Evolutionary conservation across 768 basidiomycete species (phyloP), one percentile per base, ranked within the genome.

Genomic region (Leccinum pellstonianum): DNA sequence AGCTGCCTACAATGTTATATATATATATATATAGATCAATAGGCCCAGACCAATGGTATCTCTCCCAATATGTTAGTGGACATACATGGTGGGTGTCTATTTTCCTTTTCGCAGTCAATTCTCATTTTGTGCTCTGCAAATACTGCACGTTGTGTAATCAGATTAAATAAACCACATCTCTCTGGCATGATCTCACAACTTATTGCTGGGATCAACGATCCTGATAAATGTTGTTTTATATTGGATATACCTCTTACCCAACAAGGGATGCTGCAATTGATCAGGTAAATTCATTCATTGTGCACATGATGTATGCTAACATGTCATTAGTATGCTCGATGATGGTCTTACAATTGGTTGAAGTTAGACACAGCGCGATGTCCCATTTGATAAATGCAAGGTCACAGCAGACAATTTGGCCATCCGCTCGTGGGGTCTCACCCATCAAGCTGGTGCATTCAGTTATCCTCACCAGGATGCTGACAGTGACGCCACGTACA

Each of bases 381-480:
- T 38, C 1, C 48, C 55, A 11, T 14, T 61, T 9, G 15, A 10
- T 0, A 53, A 54, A 5, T 3, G 23, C 1, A 52, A 53, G n/a
- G 31, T 64, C 1, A 6, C 9, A 1, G 35, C 49, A 0, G 59
- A 65, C 23, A 57, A 54, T 21, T 35, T 46, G 1, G 14, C 46
- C 2, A 12, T 50, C 1, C 33, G 25, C 0, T 57, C 46, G 3
- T 47, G 46, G 46, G 46, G 9, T 11, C 46, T 47, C 5, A 11
- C 19, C 46, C 46, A 47, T 47, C 46, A 47, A 47, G 46, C 46
- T 21, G 46, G 46, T 5, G 46, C 19, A 12, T 12, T 19, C 21
- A 47, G 19, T 4, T 47, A 47, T 19, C 55, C 60, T 21, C 64
- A 65, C 41, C 55, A 65, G 1, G 56, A 65, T 51, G 37, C 64